A percentile compares a stretch with the other conserved stretches of the same genome.
Conservation (phyloP, 768 basidiomycete species). For the Amanita muscaria region DNA sequence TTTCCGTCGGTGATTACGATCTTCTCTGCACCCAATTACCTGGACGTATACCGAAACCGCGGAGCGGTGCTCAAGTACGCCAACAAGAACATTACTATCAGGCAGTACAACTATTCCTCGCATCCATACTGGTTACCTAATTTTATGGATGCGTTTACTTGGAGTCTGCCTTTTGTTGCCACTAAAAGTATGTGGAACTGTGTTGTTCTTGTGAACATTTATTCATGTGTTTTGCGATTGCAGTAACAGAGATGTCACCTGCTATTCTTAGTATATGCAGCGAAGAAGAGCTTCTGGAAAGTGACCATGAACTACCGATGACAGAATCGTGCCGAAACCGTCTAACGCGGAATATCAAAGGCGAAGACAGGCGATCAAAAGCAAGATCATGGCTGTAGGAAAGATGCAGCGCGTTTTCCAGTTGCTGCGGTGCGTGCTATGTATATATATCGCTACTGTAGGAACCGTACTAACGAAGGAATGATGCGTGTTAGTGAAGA, state of each 20-base stretch:
- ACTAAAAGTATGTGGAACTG: conserved; percentile 71
- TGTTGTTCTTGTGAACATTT: too few species aligned
- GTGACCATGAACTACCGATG: conserved; percentile 30
- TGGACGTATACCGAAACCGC: conserved; percentile 94
- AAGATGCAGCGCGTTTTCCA: conserved; percentile 88
- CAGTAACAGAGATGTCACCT: conserved; percentile 98
- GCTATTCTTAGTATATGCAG: conserved; percentile 91
- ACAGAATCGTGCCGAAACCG: conserved; percentile 21
- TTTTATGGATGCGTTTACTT: conserved; percentile 97
- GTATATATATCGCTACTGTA: conserved; percentile 1
- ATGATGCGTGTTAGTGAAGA: conserved; percentile 56
- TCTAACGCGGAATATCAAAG: conserved; percentile 32
- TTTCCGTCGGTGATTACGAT: conserved; percentile 98
- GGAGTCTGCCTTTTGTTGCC: conserved; percentile 96
- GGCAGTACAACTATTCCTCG: conserved; percentile 73
- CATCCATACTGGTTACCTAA: conserved; percentile 96
- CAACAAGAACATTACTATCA: conserved; percentile 92
- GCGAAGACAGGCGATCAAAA: conserved; percentile 76
- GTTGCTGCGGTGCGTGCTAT: conserved; percentile 62
- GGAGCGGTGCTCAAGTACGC: conserved; percentile 96
- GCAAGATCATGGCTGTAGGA: conserved; percentile 90
- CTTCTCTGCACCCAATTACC: conserved; percentile 95
- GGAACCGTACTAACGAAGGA: background rate
- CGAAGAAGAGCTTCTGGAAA: conserved; percentile 79
- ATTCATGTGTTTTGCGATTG: too few species aligned